Base-by-base conservation (phyloP, 2,329 filamentous ascomycete genomes). In the Trichoderma cornu-damae region DNA sequence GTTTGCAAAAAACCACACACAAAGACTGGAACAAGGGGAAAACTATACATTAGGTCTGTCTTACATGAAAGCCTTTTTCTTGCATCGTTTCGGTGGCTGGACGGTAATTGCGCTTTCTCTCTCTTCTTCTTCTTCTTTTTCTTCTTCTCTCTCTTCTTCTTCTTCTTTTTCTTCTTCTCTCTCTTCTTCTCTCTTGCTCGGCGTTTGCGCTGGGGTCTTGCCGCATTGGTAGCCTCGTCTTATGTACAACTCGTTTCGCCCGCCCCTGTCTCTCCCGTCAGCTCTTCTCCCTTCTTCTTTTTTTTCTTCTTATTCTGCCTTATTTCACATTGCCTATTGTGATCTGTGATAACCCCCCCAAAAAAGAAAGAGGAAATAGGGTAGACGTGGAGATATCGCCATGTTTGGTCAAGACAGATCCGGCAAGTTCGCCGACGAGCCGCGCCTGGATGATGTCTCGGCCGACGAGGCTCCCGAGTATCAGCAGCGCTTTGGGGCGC, bases 381-480 rank as follows among this genome's bases (percentile, higher is more conserved):
- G 16, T 1, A 11, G 18, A 34, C 18, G 35, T 44, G 32, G 20
- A 28, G 12, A 32, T 11, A 43, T 24, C 16, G 14, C 24, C 57
- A 54, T 60, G 58, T 59, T 57, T 30, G n/a, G 53, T 12, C 12
- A 37, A 3, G 38, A 28, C 12, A 53, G n/a, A 30, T 56, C 44
- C 5, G 55, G 48, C 55, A 60, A 59, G 40, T 40, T 55, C 22
- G 59, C 49, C 18, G 54, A 52, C 44, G 60, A 57, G 38, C 26
- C 49, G 18, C 61, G 50, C 11, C 30, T 51, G 26, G 57, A 30
- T 18, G 51, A 60, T 53, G 59, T 60, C 56, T 63, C 60, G 6
- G 61, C 66, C 48, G 64, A 59, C 20, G 59, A 56, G 42, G 34
- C 14, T 32, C 49, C 26, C n/a, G 44, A 6, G 6, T 56, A 50